phyloP scores from a whole-genome alignment of 106 monocot species.

The Apostasia ramifera region DNA sequence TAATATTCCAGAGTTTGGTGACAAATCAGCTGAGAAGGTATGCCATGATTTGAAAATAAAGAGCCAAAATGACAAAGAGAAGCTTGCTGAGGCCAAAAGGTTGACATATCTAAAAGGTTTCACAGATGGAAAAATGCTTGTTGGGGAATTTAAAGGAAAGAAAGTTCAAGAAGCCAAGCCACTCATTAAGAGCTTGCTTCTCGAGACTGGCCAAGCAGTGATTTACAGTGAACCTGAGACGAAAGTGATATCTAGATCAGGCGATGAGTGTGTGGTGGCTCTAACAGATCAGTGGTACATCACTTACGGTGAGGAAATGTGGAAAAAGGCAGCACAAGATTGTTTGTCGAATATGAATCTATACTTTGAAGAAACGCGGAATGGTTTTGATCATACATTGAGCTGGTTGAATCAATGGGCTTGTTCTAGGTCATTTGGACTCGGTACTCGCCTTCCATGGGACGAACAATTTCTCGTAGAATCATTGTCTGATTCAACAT shows the following conservation, averaged over 20 bases:
- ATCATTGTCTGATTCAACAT: conserved; percentile 92
- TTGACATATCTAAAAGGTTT: conserved; percentile 91
- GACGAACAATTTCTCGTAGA: conserved; percentile 89
- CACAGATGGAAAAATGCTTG: conserved; percentile 83
- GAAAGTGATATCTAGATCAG: conserved; percentile 83
- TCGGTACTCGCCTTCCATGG: conserved; percentile 90
- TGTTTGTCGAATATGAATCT: conserved; percentile 73
- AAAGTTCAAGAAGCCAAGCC: conserved; percentile 88
- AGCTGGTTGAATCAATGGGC: conserved; percentile 98
- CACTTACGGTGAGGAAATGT: conserved; percentile 76
- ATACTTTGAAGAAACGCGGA: conserved; percentile 54
- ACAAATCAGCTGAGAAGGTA: conserved; percentile 81
- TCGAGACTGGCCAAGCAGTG: conserved; percentile 60
- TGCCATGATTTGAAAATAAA: conserved; percentile 78
- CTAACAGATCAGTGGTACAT: conserved; percentile 97
- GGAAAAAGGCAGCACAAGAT: conserved; percentile 61
- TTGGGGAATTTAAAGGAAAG: conserved; percentile 69
- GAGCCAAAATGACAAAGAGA: conserved; percentile 93
- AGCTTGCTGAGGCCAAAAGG: conserved; percentile 88
- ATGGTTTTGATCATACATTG: conserved; percentile 84
- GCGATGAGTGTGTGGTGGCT: conserved; percentile 92
- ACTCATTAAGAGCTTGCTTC: conserved; percentile 50
- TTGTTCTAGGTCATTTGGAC: conserved; percentile 95
- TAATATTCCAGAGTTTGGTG: conserved; percentile 87
- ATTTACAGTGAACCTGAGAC: conserved; percentile 92